Evolutionary conservation across 768 basidiomycete genomes (phyloP).

Genomic region (Boletus rex-veris): DNA sequence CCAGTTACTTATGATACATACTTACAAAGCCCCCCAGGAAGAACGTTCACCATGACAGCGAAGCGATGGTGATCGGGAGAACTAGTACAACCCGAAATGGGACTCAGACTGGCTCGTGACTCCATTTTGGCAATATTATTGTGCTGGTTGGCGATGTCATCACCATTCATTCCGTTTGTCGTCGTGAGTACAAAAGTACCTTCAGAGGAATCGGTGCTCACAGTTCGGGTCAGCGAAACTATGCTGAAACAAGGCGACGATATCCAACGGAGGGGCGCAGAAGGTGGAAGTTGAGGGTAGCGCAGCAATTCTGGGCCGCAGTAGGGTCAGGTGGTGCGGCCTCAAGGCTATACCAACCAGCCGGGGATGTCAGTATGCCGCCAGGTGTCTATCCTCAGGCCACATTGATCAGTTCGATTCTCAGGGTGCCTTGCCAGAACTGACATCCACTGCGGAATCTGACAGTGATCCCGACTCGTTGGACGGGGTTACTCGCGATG

Average conservation of each 20-base stretch:
- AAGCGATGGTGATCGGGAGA: no score
- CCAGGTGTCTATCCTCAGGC: not conserved
- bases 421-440: slow-evolving; percentile 14
- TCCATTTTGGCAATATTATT: not conserved
- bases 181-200: slow-evolving; percentile 13
- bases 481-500: slow-evolving; percentile 45
- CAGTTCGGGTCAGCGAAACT: slow-evolving; percentile 34
- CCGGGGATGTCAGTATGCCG: not conserved
- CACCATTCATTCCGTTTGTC: slow-evolving; percentile 17
- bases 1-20: not conserved
- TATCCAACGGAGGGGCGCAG: slow-evolving; percentile 55
- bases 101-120: not conserved
- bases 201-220: slow-evolving; percentile 3
- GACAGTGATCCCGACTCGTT: slow-evolving; percentile 50
- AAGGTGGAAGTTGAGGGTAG: slow-evolving; percentile 49
- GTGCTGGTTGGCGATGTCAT: slow-evolving; percentile 17
- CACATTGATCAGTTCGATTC: slow-evolving; percentile 2
- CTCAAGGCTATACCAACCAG: slow-evolving; percentile 8
- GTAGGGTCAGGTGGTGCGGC: slow-evolving; percentile 17
- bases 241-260: slow-evolving; percentile 41
- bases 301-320: slow-evolving; percentile 47
- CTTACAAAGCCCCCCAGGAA: not conserved
- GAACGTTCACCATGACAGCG: not conserved
- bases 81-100: not conserved
- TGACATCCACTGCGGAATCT: slow-evolving; percentile 23